A percentile compares a stretch with the other conserved stretches of the same genome.
These are phyloP conservation scores for Hura crepitans DNA, from an alignment of 441 rosid species.

Conservation along the genomic window DNA sequence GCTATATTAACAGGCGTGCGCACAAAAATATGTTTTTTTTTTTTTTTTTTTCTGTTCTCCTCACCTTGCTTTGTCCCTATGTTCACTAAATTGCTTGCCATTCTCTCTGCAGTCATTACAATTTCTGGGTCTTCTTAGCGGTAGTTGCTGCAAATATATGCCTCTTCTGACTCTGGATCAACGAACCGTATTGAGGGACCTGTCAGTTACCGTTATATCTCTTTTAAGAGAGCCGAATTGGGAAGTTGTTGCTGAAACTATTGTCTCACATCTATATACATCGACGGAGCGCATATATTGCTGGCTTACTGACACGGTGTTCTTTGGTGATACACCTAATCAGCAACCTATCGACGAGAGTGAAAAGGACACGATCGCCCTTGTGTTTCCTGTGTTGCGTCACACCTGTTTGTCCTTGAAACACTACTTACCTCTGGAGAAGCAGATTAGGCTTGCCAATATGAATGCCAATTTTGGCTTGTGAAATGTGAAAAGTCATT, in stretches of 20 bases:
- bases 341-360: constrained; percentile 40
- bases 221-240: constrained; percentile 58
- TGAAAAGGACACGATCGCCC: constrained; percentile 39
- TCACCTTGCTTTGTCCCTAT: not conserved
- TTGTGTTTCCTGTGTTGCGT: constrained; percentile 52
- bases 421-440: constrained; percentile 64
- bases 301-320: constrained; percentile 34
- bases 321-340: constrained; percentile 24
- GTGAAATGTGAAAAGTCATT: not conserved
- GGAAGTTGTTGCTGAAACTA: constrained; percentile 48
- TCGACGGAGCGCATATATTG: constrained; percentile 61
- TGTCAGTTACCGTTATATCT: constrained; percentile 66
- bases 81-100: not conserved
- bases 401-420: constrained; percentile 49
- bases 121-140: constrained; percentile 68
- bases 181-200: constrained; percentile 51
- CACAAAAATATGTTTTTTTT: not conserved
- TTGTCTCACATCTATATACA: constrained; percentile 47
- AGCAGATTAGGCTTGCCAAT: constrained; percentile 65
- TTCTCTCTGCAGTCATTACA: constrained; percentile 52
- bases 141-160: constrained; percentile 87
- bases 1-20: no score
- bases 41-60: no score
- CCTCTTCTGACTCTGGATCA: constrained; percentile 67
- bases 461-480: constrained; percentile 33